Evolutionary conservation across 805 yeast species (phyloP).

Genomic region (Yamadazyma nakazawae): DNA sequence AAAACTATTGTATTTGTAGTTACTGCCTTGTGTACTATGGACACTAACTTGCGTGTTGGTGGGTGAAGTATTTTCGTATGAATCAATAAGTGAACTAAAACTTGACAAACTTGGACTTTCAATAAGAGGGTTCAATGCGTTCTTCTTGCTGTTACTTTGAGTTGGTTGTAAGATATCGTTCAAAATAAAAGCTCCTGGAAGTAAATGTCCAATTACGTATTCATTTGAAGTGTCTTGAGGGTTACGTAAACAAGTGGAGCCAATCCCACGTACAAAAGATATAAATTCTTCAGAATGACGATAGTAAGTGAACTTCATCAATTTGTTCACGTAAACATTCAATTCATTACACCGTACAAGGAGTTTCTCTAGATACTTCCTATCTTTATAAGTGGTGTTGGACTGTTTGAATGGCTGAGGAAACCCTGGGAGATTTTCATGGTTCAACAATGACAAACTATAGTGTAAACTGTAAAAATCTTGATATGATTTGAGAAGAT

Average conservation of each 20-base stretch:
- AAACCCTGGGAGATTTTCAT: conserved; percentile 23
- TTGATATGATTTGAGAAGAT: conserved; percentile 31
- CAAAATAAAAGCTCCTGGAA: conserved; percentile 20
- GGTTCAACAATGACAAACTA: conserved; percentile 11
- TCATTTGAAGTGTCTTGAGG: conserved; percentile 15
- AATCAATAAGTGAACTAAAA: conserved; percentile 27
- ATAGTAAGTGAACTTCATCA: conserved; percentile 20
- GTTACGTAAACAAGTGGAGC: conserved; percentile 6
- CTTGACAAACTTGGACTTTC: conserved; percentile 21
- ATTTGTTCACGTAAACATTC: conserved; percentile 22
- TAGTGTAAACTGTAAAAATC: conserved; percentile 36
- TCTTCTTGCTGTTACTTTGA: conserved; percentile 8
- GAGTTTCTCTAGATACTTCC: conserved; percentile 16
- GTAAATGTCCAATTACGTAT: conserved; percentile 18
- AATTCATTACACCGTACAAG: conserved; percentile 22
- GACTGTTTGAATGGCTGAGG: conserved; percentile 26
- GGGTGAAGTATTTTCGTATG: conserved; percentile 20
- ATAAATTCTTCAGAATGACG: conserved; percentile 24
- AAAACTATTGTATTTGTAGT: neutral
- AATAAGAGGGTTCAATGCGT: conserved; percentile 19
- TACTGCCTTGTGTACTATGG: neutral
- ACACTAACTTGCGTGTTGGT: neutral
- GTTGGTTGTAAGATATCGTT: conserved; percentile 10
- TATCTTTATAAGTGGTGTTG: conserved; percentile 9
- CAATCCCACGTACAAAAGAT: conserved; percentile 19